phyloP scores from a whole-genome alignment of 805 yeast genomes.

The Candida nemodendra region DNA sequence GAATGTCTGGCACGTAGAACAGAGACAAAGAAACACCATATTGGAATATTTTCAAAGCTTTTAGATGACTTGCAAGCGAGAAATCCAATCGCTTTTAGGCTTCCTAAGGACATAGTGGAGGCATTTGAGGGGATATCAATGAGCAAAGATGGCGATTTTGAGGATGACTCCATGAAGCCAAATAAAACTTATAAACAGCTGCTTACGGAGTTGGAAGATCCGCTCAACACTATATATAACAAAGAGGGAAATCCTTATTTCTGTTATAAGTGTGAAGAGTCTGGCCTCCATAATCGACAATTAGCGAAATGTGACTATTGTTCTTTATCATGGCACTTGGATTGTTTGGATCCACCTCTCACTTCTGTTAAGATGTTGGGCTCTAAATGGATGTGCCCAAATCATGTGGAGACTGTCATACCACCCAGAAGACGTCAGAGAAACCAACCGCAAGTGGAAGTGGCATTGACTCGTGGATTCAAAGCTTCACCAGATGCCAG shows the following conservation, averaged over 20 bases:
- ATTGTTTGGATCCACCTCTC: conserved; percentile 78
- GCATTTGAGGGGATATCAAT: conserved; percentile 70
- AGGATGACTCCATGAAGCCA: conserved; percentile 58
- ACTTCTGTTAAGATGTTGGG: conserved; percentile 72
- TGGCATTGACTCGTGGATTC: conserved; percentile 50
- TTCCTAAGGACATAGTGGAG: conserved; percentile 71
- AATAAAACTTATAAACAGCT: conserved; percentile 40
- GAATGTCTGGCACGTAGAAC: conserved; percentile 57
- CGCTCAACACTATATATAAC: conserved; percentile 59
- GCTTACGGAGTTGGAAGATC: conserved; percentile 50
- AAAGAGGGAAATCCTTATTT: conserved; percentile 64
- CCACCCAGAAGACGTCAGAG: conserved; percentile 49
- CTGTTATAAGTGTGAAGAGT: conserved; percentile 74
- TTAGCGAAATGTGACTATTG: conserved; percentile 83
- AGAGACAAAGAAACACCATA: conserved; percentile 17
- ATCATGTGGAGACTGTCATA: conserved; percentile 61
- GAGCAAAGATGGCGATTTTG: conserved; percentile 69
- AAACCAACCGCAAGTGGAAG: conserved; percentile 53
- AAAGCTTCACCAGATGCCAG: conserved; percentile 42
- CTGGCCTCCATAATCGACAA: conserved; percentile 58
- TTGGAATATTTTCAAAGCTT: conserved; percentile 56
- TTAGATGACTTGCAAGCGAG: conserved; percentile 54
- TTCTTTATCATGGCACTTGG: conserved; percentile 80
- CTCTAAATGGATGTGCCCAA: conserved; percentile 88
- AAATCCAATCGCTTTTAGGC: conserved; percentile 63